These are phyloP conservation scores for Aspergillus melleus DNA, from an alignment of 2,329 filamentous ascomycete genomes.

Conservation along the genomic window DNA sequence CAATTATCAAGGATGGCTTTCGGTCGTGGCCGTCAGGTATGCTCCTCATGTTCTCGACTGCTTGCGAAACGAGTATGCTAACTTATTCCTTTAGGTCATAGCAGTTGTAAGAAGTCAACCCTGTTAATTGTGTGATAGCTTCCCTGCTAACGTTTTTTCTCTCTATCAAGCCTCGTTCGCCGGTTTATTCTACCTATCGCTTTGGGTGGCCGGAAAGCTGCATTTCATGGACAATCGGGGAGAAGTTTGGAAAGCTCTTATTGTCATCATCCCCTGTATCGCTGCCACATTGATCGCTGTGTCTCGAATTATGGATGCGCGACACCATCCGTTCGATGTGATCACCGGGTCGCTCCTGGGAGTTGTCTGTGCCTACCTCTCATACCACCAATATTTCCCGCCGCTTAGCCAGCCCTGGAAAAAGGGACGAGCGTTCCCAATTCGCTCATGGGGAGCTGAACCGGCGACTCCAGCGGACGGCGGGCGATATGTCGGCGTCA, in stretches of 20 bases:
- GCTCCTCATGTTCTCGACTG: constrained; percentile 3
- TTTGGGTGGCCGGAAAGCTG: constrained; percentile 61
- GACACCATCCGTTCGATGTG: constrained; percentile 63
- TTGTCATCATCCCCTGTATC: constrained; percentile 55
- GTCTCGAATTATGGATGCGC: constrained; percentile 61
- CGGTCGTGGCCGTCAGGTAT: constrained; percentile 58
- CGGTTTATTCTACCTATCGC: constrained; percentile 59
- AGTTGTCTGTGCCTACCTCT: constrained; percentile 51
- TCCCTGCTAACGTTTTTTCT: constrained; percentile 13
- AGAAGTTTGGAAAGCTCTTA: constrained; percentile 60
- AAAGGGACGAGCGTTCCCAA: constrained; percentile 60
- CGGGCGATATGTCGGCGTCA: constrained; percentile 2
- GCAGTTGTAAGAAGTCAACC: constrained; percentile 18
- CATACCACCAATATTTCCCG: constrained; percentile 62
- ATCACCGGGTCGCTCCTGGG: constrained; percentile 57
- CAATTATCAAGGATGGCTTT: constrained; percentile 59
- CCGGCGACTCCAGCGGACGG: constrained; percentile 30
- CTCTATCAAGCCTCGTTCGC: constrained; percentile 54
- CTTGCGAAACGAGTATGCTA: constrained; percentile 12
- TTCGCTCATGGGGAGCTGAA: constrained; percentile 57
- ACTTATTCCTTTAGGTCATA: constrained; percentile 19
- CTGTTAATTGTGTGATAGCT: not conserved
- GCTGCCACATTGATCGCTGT: constrained; percentile 57
- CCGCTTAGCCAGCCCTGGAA: constrained; percentile 55
- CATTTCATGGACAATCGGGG: constrained; percentile 61